Base-by-base conservation (phyloP, 176 grass and related monocot genomes). In the barley (Hordeum vulgare) region DNA sequence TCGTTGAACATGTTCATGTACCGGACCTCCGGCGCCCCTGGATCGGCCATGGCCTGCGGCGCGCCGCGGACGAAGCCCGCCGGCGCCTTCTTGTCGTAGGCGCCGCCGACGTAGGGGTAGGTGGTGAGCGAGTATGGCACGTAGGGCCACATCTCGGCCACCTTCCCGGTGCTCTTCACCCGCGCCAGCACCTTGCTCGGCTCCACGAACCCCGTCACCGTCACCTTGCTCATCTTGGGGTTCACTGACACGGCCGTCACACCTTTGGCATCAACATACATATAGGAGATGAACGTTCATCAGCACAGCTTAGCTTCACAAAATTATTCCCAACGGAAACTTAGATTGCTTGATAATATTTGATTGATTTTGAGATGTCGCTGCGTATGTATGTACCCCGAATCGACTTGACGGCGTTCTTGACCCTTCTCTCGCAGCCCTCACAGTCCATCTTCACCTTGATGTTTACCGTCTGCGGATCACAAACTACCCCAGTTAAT, bases 361-460 rank as follows among this genome's bases (percentile, higher is more conserved):
- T 8, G 5, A 21, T 54, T 8, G 5, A 21, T 54, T 8, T 37
- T 8, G n/a, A 18, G 18, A 20, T 6, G 26, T 37, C 17, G 18
- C 51, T 54, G 5, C 10, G 9, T 5, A 9, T 26, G 8, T 14
- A 4, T 3, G 11, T 76, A 93, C 91, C 91, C 11, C 64, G 73
- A 66, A 97, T 80, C 12, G 88, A 90, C 39, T 64, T 87, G 14
- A 90, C 85, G 9, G 87, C 94, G 60, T 85, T 82, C 86, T 74
- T 90, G 39, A 97, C 91, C 78, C 74, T 94, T 71, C 89, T 85
- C 73, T 94, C 94, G 70, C 94, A 97, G 9, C 94, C 94, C 14
- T 97, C 94, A 57, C 91, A 94, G 86, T 97, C 94, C 87, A 97
- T 94, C 83, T 94, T 94, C 83, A 97, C 91, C 89, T 90, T 94